Evolutionary conservation across 208 protist species (phyloP).

Genomic region (Plasmodiophora brassicae): DNA sequence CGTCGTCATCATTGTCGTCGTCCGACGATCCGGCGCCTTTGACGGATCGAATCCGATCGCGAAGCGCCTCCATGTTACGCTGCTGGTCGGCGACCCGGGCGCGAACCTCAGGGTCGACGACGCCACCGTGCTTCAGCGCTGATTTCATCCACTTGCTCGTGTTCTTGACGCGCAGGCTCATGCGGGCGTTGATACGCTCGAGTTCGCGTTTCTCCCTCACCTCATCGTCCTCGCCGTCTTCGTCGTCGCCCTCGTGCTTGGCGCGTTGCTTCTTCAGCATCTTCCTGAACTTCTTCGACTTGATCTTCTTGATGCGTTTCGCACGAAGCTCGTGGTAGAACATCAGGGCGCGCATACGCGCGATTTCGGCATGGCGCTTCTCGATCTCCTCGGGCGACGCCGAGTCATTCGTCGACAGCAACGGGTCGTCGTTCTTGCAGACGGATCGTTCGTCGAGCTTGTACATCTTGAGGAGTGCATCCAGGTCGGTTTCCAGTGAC

Average conservation of each 20-base stretch:
- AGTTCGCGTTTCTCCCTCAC: slow-evolving; percentile 22
- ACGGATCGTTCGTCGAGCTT: background rate
- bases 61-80: background rate
- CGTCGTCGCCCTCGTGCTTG: background rate
- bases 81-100: background rate
- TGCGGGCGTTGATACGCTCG: slow-evolving; percentile 31
- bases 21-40: background rate
- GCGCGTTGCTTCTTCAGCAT: slow-evolving; percentile 36
- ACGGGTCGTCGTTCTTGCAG: background rate
- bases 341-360: slow-evolving; percentile 35
- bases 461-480: background rate
- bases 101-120: background rate
- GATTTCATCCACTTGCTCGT: slow-evolving; percentile 6
- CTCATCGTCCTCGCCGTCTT: background rate
- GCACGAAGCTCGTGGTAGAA: slow-evolving; percentile 50
- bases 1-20: background rate
- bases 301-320: slow-evolving; percentile 50
- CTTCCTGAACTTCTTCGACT: slow-evolving; percentile 45
- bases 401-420: background rate
- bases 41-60: background rate
- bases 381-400: slow-evolving; percentile 4
- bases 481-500: background rate
- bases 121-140: background rate
- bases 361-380: slow-evolving; percentile 41
- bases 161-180: slow-evolving; percentile 44